These are phyloP conservation scores for Pneumocystis sp. DNA, from an alignment of 1,139 yeast genomes.

Conservation along the genomic window DNA sequence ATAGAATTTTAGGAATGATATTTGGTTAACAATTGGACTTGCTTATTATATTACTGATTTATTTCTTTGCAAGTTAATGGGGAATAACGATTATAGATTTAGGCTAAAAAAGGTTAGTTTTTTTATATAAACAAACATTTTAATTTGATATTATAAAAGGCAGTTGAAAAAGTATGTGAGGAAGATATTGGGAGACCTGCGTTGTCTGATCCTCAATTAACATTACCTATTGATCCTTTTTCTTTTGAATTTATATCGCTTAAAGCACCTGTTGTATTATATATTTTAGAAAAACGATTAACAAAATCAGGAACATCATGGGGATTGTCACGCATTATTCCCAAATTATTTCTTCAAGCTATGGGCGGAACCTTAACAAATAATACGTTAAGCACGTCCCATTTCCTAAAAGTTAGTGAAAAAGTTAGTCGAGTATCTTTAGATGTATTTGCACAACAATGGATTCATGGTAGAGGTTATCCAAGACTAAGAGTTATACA, in stretches of 20 bases:
- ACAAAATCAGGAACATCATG: slow-evolving; percentile 90
- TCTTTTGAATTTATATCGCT: slow-evolving; percentile 52
- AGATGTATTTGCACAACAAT: slow-evolving; percentile 74
- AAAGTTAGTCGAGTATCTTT: slow-evolving; percentile 78
- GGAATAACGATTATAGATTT: slow-evolving; percentile 66
- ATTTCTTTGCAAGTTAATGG: slow-evolving; percentile 58
- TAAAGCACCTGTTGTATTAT: slow-evolving; percentile 75
- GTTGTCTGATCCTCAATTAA: slow-evolving; percentile 48
- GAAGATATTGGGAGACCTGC: slow-evolving; percentile 76
- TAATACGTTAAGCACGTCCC: slow-evolving; percentile 64
- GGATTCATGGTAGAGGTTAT: slow-evolving; percentile 83
- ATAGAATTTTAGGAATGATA: slow-evolving; percentile 28
- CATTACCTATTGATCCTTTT: slow-evolving; percentile 52
- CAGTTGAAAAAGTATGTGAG: slow-evolving; percentile 49
- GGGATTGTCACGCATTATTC: slow-evolving; percentile 81
- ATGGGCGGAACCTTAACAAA: slow-evolving; percentile 85
- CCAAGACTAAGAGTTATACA: slow-evolving; percentile 84
- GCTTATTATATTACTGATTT: slow-evolving; percentile 70
- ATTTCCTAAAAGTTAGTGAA: slow-evolving; percentile 85
- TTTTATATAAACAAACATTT: not conserved
- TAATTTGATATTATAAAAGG: slow-evolving; percentile 1
- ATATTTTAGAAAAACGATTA: slow-evolving; percentile 79
- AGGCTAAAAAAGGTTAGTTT: slow-evolving; percentile 39
- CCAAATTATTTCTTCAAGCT: slow-evolving; percentile 80
- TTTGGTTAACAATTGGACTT: slow-evolving; percentile 88